Evolutionary conservation across 2,329 filamentous ascomycete species (phyloP).

Genomic region (Trichoderma harzianum): DNA sequence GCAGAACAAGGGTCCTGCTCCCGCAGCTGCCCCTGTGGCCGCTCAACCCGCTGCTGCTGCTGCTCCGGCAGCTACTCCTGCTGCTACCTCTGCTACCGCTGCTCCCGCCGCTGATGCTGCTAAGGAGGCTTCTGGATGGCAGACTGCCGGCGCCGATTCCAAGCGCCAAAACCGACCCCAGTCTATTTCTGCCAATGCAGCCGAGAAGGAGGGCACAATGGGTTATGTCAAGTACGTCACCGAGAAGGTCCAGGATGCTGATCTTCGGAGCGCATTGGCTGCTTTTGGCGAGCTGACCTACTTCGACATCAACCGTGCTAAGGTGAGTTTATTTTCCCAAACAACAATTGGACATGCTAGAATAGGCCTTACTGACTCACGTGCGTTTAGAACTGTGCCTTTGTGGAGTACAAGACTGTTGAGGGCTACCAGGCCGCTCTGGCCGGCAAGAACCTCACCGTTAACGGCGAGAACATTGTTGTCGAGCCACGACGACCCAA

Average conservation of each 20-base stretch:
- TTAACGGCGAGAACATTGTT: constrained; percentile 77
- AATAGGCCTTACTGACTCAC: constrained; percentile 17
- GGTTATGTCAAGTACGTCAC: constrained; percentile 96
- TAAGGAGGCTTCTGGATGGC: constrained; percentile 66
- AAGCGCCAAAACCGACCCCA: constrained; percentile 79
- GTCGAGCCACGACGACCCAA: constrained; percentile 88
- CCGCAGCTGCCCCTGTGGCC: constrained; percentile 39
- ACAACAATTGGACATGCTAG: constrained; percentile 14
- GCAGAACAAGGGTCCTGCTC: constrained; percentile 51
- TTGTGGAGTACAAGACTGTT: constrained; percentile 83
- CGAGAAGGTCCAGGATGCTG: constrained; percentile 74
- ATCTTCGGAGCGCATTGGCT: constrained; percentile 67
- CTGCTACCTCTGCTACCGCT: constrained; percentile 37
- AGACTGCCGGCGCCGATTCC: constrained; percentile 78
- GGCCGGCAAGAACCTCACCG: constrained; percentile 77
- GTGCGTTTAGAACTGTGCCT: constrained; percentile 77
- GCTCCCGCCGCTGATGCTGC: constrained; percentile 32
- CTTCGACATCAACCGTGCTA: constrained; percentile 76
- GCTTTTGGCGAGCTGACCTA: constrained; percentile 69
- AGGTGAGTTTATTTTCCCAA: constrained; percentile 54
- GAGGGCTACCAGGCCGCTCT: constrained; percentile 82
- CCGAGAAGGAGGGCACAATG: constrained; percentile 71
- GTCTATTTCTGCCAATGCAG: constrained; percentile 54
- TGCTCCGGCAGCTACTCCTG: constrained; percentile 29
- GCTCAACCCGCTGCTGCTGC: constrained; percentile 21